A percentile compares a stretch with the other conserved stretches of the same genome.
These are phyloP conservation scores for Bryoglossum gracile DNA, from an alignment of 495 filamentous ascomycete genomes.

Conservation along the genomic window DNA sequence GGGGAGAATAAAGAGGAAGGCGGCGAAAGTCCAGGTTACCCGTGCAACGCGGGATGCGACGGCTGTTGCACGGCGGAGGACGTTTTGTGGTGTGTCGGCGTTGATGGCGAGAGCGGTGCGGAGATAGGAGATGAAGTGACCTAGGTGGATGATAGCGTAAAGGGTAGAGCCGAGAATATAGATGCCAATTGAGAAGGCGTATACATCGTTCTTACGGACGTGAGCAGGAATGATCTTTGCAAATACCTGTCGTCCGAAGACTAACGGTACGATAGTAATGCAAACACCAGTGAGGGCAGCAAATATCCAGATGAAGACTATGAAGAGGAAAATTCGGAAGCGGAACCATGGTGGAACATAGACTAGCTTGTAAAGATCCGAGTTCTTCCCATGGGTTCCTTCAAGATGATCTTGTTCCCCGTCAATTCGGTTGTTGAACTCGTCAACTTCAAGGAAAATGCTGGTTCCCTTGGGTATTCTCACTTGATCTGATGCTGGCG, in stretches of 20 bases:
- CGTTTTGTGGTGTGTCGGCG: conserved; percentile 25
- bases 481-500: conserved; percentile 87
- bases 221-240: conserved; percentile 55
- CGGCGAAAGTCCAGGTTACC: conserved; percentile 63
- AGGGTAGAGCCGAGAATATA: conserved; percentile 62
- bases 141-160: conserved; percentile 50
- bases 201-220: conserved; percentile 83
- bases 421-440: conserved; percentile 59
- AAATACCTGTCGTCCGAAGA: conserved; percentile 75
- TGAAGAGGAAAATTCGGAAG: conserved; percentile 72
- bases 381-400: conserved; percentile 54
- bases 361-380: conserved; percentile 65
- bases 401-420: conserved; percentile 44
- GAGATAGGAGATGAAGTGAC: conserved; percentile 34
- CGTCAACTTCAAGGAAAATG: conserved; percentile 77
- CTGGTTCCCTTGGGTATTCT: conserved; percentile 76
- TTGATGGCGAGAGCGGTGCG: conserved; percentile 22
- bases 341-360: conserved; percentile 88
- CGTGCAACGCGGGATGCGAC: conserved; percentile 17
- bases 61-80: conserved; percentile 14
- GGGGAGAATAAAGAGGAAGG: conserved; percentile 70
- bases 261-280: conserved; percentile 74
- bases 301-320: conserved; percentile 87
- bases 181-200: conserved; percentile 86
- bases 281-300: conserved; percentile 87